phyloP scores from a whole-genome alignment of 1,139 yeast genomes.

The Geotrichum reessii region DNA sequence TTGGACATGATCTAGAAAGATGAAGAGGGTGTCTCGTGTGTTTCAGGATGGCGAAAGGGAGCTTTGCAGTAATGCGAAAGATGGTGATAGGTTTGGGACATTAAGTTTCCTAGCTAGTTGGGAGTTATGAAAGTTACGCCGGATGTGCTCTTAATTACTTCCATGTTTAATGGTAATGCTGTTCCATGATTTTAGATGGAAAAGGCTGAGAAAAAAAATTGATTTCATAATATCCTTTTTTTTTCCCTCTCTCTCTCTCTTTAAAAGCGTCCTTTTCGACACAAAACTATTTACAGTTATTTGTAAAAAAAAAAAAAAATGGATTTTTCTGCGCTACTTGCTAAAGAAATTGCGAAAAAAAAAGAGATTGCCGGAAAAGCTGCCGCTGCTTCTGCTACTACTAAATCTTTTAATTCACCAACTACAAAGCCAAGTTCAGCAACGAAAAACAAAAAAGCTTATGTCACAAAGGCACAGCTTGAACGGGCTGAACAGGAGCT shows the following conservation, averaged over 20 bases:
- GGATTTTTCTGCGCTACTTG: conserved; percentile 33
- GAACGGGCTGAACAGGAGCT: conserved; percentile 25
- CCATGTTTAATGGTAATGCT: too few species aligned
- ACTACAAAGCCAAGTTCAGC: conserved; percentile 6
- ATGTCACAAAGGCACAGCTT: conserved; percentile 25
- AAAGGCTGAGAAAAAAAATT: background rate
- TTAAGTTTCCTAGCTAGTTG: background rate
- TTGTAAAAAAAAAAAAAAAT: conserved; percentile 19
- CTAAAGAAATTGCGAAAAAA: conserved; percentile 34
- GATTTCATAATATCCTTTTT: too few species aligned
- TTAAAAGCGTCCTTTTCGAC: background rate
- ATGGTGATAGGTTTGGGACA: background rate
- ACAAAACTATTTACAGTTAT: background rate
- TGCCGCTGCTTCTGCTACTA: background rate
- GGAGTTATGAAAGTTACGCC: background rate
- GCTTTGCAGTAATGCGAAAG: background rate
- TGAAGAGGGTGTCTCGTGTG: too few species aligned
- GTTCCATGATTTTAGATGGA: background rate
- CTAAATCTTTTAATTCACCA: background rate
- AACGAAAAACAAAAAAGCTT: conserved; percentile 17
- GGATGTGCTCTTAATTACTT: background rate
- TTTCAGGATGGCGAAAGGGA: background rate
- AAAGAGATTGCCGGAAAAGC: conserved; percentile 19
- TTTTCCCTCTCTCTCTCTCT: background rate
- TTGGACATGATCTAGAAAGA: background rate